These are phyloP conservation scores for Aquilaria agallochum DNA, from an alignment of 441 rosid genomes.

Conservation along the genomic window DNA sequence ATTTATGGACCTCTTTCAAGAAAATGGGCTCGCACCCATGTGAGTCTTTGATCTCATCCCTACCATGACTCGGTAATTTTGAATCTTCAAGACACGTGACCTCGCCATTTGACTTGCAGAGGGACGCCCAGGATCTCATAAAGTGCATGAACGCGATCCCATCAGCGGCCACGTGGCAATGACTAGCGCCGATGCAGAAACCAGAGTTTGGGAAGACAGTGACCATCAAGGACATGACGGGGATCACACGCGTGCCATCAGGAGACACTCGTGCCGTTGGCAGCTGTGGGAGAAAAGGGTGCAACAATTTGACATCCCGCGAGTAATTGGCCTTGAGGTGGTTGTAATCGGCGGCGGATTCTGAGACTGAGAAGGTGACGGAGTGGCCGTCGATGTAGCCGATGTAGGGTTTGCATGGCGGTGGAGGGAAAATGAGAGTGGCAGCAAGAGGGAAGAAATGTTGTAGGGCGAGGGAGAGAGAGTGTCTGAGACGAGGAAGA, in stretches of 20 bases:
- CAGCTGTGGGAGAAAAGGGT: conserved; percentile 24
- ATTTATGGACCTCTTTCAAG: neutral
- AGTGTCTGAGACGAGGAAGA: conserved; percentile 27
- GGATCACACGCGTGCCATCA: conserved; percentile 4
- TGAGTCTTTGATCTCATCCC: conserved; percentile 34
- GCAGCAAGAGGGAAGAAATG: conserved; percentile 35
- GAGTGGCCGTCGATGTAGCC: conserved; percentile 18
- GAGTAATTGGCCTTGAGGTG: conserved; percentile 15
- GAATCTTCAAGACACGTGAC: conserved; percentile 13
- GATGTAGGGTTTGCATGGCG: conserved; percentile 29
- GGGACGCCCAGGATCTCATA: conserved; percentile 48
- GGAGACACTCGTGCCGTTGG: neutral
- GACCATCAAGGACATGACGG: conserved; percentile 35
- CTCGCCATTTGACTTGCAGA: conserved; percentile 17
- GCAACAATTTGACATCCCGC: conserved; percentile 6
- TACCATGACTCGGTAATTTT: conserved; percentile 24
- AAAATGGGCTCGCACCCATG: conserved; percentile 12
- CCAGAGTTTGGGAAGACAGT: conserved; percentile 46
- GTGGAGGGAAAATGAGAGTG: conserved; percentile 26
- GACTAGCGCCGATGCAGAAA: conserved; percentile 34
- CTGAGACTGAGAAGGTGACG: conserved; percentile 23
- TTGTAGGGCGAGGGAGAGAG: conserved; percentile 35
- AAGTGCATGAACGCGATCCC: conserved; percentile 45
- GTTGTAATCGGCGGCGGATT: conserved; percentile 24
- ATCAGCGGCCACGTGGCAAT: conserved; percentile 43